phyloP scores from a whole-genome alignment of 495 filamentous ascomycete genomes.

The Aspergillus sparsus region DNA sequence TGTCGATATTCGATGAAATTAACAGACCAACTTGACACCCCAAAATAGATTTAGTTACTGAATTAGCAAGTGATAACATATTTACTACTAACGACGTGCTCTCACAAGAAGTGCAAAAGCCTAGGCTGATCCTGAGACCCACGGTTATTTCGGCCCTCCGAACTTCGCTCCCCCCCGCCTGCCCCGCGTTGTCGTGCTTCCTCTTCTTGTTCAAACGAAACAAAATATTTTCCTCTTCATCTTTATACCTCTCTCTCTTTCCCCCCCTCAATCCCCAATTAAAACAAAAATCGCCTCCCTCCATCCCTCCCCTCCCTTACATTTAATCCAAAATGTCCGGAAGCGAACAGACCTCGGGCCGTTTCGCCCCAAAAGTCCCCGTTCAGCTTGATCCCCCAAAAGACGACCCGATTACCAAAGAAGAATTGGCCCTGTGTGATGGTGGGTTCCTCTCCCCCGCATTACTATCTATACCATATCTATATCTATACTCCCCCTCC shows the following conservation, averaged over 20 bases:
- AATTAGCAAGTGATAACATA: background rate
- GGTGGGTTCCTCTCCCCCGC: slow-evolving; percentile 52
- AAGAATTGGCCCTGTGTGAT: slow-evolving; percentile 77
- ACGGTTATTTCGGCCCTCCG: slow-evolving; percentile 18
- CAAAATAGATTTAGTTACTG: no score
- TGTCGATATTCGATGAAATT: background rate
- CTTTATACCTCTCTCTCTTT: background rate
- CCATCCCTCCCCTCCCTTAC: background rate
- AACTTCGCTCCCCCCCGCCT: slow-evolving; percentile 26
- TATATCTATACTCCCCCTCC: background rate
- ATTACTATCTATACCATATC: slow-evolving; percentile 1
- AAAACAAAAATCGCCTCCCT: background rate
- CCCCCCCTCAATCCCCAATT: background rate
- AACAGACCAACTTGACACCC: background rate
- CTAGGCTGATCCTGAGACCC: slow-evolving; percentile 4
- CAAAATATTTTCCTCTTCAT: slow-evolving; percentile 4
- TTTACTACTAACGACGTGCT: background rate
- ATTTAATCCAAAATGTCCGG: slow-evolving; percentile 36
- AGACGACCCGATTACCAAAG: slow-evolving; percentile 74
- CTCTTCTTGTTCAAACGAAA: slow-evolving; percentile 3
- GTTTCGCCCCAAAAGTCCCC: slow-evolving; percentile 82
- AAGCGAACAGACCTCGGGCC: slow-evolving; percentile 44
- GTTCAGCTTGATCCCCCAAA: slow-evolving; percentile 84
- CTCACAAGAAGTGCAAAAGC: background rate
- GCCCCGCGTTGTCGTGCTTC: slow-evolving; percentile 20